Conservation (phyloP, 2,329 filamentous ascomycete genomes). For the Macrophomina phaseolina region DNA sequence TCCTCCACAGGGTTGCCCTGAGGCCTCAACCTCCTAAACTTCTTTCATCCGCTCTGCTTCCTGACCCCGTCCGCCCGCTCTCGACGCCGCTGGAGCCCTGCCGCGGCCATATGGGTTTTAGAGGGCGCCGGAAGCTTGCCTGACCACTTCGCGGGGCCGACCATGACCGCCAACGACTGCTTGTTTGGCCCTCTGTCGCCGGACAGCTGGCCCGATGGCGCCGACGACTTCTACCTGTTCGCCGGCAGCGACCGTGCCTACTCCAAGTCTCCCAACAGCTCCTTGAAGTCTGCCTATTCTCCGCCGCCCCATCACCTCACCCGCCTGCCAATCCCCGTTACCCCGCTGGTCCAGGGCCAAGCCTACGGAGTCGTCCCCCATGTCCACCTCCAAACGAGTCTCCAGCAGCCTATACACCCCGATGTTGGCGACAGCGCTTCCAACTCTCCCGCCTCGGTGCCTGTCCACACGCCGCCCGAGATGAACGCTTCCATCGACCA, state of each 20-base stretch:
- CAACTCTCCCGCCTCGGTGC: conserved; percentile 26
- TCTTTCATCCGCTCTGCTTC: background rate
- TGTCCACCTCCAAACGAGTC: conserved; percentile 2
- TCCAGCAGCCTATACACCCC: conserved; percentile 8
- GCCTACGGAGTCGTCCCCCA: conserved; percentile 6
- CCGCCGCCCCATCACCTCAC: conserved; percentile 18
- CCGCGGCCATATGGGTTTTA: background rate
- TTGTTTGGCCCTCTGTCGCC: conserved; percentile 25
- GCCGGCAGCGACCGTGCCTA: conserved; percentile 26
- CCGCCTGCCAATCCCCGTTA: conserved; percentile 21
- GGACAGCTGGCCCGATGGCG: conserved; percentile 17
- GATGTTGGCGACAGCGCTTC: conserved; percentile 23
- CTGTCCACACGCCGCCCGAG: conserved; percentile 26
- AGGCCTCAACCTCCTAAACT: background rate
- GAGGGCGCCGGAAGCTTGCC: background rate
- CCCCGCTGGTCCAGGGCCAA: conserved; percentile 17
- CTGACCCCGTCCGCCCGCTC: conserved; percentile 11
- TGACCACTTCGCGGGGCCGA: background rate
- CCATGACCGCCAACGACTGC: conserved; percentile 22
- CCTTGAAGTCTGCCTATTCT: conserved; percentile 23
- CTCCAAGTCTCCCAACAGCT: conserved; percentile 27
- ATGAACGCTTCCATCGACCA: conserved; percentile 27
- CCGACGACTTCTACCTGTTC: conserved; percentile 19
- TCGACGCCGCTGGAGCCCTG: background rate
- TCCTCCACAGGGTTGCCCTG: conserved; percentile 26